Evolutionary conservation across 75 land plant genomes (phyloP).

Genomic region (Chamaecyparis obtusa): DNA sequence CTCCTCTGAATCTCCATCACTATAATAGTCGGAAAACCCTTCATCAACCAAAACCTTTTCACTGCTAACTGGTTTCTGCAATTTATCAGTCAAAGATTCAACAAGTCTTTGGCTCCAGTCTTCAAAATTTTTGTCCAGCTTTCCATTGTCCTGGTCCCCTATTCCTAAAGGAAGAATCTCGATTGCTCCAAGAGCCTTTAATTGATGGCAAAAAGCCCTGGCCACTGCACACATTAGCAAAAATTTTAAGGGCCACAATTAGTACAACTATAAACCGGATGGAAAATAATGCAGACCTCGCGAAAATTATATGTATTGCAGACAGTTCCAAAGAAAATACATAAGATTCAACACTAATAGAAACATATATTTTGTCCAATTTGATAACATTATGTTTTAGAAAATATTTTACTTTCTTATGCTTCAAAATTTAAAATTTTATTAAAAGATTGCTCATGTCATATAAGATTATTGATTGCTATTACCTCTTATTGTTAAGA

Average conservation of each 20-base stretch:
- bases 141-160: slow-evolving; percentile 76
- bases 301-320: not conserved
- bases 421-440: no score
- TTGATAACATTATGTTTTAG: not conserved
- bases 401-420: no score
- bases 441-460: no score
- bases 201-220: slow-evolving; percentile 43
- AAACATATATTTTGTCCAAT: not conserved
- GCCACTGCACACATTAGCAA: slow-evolving; percentile 35
- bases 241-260: not conserved
- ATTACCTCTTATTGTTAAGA: no score
- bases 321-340: not conserved
- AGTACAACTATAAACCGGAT: not conserved
- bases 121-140: slow-evolving; percentile 59
- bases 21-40: slow-evolving; percentile 13
- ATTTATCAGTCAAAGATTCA: slow-evolving; percentile 23
- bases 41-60: not conserved
- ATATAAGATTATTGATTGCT: no score
- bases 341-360: not conserved
- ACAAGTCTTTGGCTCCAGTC: slow-evolving; percentile 56
- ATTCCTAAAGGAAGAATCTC: slow-evolving; percentile 52
- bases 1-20: slow-evolving; percentile 28
- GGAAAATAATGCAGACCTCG: not conserved
- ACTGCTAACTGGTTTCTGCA: slow-evolving; percentile 8
- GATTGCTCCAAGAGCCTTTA: slow-evolving; percentile 60